Evolutionary conservation across 345 rosid genomes (phyloP).

Genomic region (Gossypium raimondii): DNA sequence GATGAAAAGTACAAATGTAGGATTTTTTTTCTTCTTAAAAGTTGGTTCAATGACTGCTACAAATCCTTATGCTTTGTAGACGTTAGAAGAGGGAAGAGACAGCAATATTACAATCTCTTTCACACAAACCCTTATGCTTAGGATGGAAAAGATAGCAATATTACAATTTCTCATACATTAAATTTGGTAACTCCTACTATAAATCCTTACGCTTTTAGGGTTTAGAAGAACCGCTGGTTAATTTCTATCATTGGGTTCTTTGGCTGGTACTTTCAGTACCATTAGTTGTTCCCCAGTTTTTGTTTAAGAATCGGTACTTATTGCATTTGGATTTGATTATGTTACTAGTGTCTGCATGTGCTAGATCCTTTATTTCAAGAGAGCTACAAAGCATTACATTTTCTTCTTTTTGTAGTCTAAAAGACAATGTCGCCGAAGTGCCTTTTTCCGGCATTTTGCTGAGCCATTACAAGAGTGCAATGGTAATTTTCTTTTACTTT

Average conservation of each 20-base stretch:
- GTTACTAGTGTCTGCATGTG: not conserved
- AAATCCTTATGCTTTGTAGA: not conserved
- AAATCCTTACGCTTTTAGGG: not conserved
- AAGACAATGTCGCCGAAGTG: slow-evolving; percentile 78
- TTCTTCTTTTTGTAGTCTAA: slow-evolving; percentile 46
- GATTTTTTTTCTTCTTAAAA: not conserved
- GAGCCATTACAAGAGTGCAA: slow-evolving; percentile 87
- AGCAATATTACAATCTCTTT: not conserved
- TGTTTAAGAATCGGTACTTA: not conserved
- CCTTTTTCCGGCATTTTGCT: slow-evolving; percentile 78
- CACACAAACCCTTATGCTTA: not conserved
- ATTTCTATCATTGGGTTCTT: slow-evolving; percentile 8
- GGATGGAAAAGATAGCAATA: not conserved
- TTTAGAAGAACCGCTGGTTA: not conserved
- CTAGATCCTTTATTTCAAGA: slow-evolving; percentile 7
- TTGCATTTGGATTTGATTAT: not conserved
- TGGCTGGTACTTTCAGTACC: not conserved
- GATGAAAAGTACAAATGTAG: not conserved
- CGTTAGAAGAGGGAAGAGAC: not conserved
- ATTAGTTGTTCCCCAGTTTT: not conserved
- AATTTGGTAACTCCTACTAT: not conserved
- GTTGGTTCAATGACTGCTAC: not conserved
- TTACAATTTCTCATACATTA: not conserved
- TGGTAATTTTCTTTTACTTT: slow-evolving; percentile 40
- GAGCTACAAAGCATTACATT: slow-evolving; percentile 1